Percentiles rank a stretch among this genome's conserved stretches.
Evolutionary conservation across 805 yeast species (phyloP).

Genomic region (Saccharomyces mikatae): DNA sequence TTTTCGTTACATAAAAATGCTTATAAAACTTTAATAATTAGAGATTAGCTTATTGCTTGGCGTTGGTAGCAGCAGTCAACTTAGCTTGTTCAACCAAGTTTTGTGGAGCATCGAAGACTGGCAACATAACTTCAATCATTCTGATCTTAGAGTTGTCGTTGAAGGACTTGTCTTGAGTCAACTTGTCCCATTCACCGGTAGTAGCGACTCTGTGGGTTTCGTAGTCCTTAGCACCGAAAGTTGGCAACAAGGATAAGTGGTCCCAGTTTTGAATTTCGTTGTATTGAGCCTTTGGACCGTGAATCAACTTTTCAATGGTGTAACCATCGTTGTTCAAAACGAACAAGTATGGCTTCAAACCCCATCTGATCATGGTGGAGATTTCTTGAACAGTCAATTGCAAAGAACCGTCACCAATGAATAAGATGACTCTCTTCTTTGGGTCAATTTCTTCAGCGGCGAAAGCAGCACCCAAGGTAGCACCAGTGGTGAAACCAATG

Average conservation of each 20-base stretch:
- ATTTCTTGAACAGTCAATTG: slow-evolving; percentile 70
- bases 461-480: slow-evolving; percentile 59
- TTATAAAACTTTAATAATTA: neutral
- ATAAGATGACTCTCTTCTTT: slow-evolving; percentile 52
- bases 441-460: slow-evolving; percentile 60
- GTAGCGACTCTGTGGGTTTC: slow-evolving; percentile 48
- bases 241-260: slow-evolving; percentile 47
- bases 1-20: neutral
- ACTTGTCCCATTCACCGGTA: slow-evolving; percentile 48
- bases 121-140: slow-evolving; percentile 60
- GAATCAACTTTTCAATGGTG: slow-evolving; percentile 68
- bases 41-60: slow-evolving; percentile 24
- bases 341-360: slow-evolving; percentile 58
- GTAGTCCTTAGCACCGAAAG: slow-evolving; percentile 43
- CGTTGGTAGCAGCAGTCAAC: slow-evolving; percentile 45
- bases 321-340: slow-evolving; percentile 67
- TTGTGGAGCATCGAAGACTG: slow-evolving; percentile 61
- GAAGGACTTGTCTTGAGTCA: slow-evolving; percentile 42
- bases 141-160: slow-evolving; percentile 51
- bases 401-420: slow-evolving; percentile 70
- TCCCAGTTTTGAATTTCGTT: slow-evolving; percentile 66
- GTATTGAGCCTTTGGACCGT: slow-evolving; percentile 57
- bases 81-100: slow-evolving; percentile 62
- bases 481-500: slow-evolving; percentile 64
- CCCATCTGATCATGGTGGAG: slow-evolving; percentile 61